A percentile compares a stretch with the other conserved stretches of the same genome.
Evolutionary conservation across 495 filamentous ascomycete species (phyloP).

Genomic region (Hyphodiscus hymeniophilus): DNA sequence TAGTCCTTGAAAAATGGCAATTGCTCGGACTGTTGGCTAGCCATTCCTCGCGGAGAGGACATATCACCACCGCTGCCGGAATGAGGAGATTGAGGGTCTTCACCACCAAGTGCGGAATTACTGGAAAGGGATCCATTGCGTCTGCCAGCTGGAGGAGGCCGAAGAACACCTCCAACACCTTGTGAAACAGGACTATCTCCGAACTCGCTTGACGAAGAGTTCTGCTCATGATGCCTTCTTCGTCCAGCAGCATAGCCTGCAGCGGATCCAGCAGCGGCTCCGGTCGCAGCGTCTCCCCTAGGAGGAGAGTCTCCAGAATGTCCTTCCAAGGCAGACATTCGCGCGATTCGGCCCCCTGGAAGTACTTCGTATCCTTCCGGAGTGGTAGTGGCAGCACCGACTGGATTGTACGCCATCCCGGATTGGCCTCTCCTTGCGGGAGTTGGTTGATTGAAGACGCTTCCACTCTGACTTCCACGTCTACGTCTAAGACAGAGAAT

Average conservation of each 20-base stretch:
- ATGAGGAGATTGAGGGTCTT: constrained; percentile 66
- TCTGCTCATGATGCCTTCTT: constrained; percentile 53
- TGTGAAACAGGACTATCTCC: constrained; percentile 61
- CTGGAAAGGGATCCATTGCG: constrained; percentile 88
- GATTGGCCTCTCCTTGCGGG: constrained; percentile 49
- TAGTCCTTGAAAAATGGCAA: constrained; percentile 96
- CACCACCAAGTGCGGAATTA: constrained; percentile 63
- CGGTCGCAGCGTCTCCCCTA: constrained; percentile 24
- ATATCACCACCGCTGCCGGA: constrained; percentile 64
- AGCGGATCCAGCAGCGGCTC: constrained; percentile 30
- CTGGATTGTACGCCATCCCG: constrained; percentile 29
- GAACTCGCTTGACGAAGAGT: constrained; percentile 71
- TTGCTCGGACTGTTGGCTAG: constrained; percentile 91
- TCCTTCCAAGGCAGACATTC: constrained; percentile 90
- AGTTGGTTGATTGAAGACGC: constrained; percentile 78
- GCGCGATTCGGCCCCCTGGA: constrained; percentile 81
- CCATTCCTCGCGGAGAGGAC: constrained; percentile 74
- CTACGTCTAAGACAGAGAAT: constrained; percentile 52
- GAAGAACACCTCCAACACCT: constrained; percentile 45
- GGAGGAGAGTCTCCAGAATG: constrained; percentile 53
- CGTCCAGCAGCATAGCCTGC: constrained; percentile 31
- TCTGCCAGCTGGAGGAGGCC: constrained; percentile 54
- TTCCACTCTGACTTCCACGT: constrained; percentile 50
- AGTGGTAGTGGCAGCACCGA: constrained; percentile 23
- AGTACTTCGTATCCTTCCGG: constrained; percentile 63